phyloP scores from a whole-genome alignment of 2,329 filamentous ascomycete species.

The Botrytis sinoallii region DNA sequence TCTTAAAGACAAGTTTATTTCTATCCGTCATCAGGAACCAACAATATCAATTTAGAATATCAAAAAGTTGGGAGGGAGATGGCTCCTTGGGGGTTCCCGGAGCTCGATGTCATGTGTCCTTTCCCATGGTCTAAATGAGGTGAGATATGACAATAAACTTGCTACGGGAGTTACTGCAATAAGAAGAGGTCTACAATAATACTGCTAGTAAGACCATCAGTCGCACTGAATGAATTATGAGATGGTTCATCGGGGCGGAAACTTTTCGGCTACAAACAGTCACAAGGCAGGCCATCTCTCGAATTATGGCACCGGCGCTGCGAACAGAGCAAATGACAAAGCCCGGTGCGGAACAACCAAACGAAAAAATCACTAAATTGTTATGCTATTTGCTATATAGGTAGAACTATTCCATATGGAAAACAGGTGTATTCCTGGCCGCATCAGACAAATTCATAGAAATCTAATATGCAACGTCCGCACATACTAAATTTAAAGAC shows the following conservation, averaged over 20 bases:
- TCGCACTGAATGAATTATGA: background rate
- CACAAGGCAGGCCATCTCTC: background rate
- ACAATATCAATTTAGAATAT: background rate
- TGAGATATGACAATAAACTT: background rate
- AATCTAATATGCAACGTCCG: background rate
- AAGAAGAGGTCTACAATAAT: background rate
- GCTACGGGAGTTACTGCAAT: rapidly evolving
- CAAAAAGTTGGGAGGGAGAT: background rate
- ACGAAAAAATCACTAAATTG: background rate
- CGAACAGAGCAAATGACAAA: background rate
- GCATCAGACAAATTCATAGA: background rate
- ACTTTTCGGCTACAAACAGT: background rate
- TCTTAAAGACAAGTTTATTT: background rate
- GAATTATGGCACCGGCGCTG: background rate
- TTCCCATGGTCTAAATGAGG: background rate
- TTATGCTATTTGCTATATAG: background rate
- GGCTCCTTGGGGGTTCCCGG: background rate
- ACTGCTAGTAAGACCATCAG: background rate
- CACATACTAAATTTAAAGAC: background rate
- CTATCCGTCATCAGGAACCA: background rate
- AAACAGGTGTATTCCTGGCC: background rate
- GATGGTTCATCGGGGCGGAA: background rate
- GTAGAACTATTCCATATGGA: background rate
- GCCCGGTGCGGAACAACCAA: background rate
- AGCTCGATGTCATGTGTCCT: background rate